Evolutionary conservation across 2,329 filamentous ascomycete species (phyloP), one percentile per base, ranked within the genome.

Genomic region (Aspergillus ustus): DNA sequence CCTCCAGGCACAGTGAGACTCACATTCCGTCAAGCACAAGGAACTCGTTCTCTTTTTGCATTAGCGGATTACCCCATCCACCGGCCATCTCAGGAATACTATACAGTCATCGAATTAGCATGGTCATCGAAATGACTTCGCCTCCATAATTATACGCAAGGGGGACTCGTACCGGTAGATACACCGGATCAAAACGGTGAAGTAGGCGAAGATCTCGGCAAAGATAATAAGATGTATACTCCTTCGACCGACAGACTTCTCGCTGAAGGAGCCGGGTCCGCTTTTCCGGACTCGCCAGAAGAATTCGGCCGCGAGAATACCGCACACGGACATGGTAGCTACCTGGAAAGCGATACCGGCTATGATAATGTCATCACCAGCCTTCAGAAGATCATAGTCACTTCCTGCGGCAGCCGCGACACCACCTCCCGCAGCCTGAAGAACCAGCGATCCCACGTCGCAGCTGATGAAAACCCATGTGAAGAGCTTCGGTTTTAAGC

Each of bases 401-500:
- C 80, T 75, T 1, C 74, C 74, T 7, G 83, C 83, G 0, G 81
- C 80, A 0, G 86, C 84, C 1, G 87, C 84, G 50, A 87, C 77
- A 53, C 81, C 85, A 60, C 86, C 86, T 13, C 85, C 85, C 7
- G 79, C 79, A 4, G 84, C 85, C 71, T 89, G 86, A 4, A 88
- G 73, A 13, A 85, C 65, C n/a, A 89, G 80, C n/a, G 82, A 84
- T 57, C 85, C 67, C 46, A 88, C 65, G 65, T 89, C 87, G 67
- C 83, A 85, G n/a, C 76, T 69, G 65, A 88, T 84, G 74, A 89
- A 89, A 62, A 87, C 81, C 72, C 82, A 82, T 11, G 85, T 86
- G 71, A 87, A 87, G 56, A 81, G 76, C 6, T 75, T 72, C 7
- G 83, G 81, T 45, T 76, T 78, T 57, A 85, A 75, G 28, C 78